A percentile compares a stretch with the other conserved stretches of the same genome.
Conservation (phyloP, 2,329 filamentous ascomycete genomes). For the Fusarium papillatum region DNA sequence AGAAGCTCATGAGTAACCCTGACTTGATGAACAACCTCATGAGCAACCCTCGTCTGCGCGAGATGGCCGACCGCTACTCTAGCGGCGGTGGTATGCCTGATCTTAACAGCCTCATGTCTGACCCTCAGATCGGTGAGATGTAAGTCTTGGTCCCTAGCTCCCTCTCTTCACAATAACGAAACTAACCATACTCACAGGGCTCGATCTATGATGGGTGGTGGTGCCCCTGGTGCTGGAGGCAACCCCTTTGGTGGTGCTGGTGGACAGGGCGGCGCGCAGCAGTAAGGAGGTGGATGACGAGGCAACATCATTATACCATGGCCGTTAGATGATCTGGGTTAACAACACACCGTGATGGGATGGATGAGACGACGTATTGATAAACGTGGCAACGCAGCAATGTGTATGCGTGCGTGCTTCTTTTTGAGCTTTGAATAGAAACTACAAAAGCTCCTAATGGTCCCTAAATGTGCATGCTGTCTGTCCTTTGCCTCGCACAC, state of each 20-base stretch:
- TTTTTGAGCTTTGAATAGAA: slow-evolving; percentile 38
- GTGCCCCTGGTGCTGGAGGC: slow-evolving; percentile 37
- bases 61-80: slow-evolving; percentile 88
- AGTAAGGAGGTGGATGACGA: slow-evolving; percentile 31
- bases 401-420: slow-evolving; percentile 19
- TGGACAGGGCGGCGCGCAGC: slow-evolving; percentile 45
- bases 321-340: slow-evolving; percentile 19
- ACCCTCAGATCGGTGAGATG: slow-evolving; percentile 94
- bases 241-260: slow-evolving; percentile 45
- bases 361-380: slow-evolving; percentile 34
- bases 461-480: background rate
- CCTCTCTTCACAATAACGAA: background rate
- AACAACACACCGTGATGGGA: slow-evolving; percentile 13
- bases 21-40: slow-evolving; percentile 93
- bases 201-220: slow-evolving; percentile 60
- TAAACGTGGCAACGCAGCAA: slow-evolving; percentile 33
- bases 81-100: slow-evolving; percentile 91
- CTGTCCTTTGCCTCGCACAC: background rate
- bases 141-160: slow-evolving; percentile 64
- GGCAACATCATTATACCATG: slow-evolving; percentile 40
- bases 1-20: slow-evolving; percentile 97
- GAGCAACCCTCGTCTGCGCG: slow-evolving; percentile 89
- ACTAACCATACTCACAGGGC: slow-evolving; percentile 52
- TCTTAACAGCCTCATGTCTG: slow-evolving; percentile 87
- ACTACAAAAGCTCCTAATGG: slow-evolving; percentile 26